phyloP scores from a whole-genome alignment of 352 stramenopile genomes.

The Phytophthora chlamydospora region DNA sequence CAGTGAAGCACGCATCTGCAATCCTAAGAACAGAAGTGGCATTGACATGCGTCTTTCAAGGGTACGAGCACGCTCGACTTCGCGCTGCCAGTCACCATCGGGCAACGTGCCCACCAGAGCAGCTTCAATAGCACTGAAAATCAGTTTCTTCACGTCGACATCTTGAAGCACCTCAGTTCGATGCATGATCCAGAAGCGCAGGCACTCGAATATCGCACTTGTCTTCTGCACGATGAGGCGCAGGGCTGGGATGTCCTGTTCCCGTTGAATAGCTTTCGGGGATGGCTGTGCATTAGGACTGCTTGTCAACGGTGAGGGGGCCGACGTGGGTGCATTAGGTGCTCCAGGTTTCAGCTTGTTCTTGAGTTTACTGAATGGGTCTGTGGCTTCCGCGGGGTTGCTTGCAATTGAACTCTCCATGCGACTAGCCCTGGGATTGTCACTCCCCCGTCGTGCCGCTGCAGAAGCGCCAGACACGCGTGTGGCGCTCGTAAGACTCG shows the following conservation, averaged over 20 bases:
- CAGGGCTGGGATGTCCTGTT: constrained; percentile 74
- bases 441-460: constrained; percentile 46
- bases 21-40: constrained; percentile 81
- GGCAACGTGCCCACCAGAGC: constrained; percentile 83
- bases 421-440: constrained; percentile 51
- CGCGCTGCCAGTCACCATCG: constrained; percentile 78
- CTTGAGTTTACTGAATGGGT: constrained; percentile 77
- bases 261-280: constrained; percentile 17
- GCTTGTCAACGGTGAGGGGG: constrained; percentile 46
- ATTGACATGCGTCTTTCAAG: constrained; percentile 77
- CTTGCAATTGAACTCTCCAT: constrained; percentile 36
- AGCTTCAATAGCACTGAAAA: constrained; percentile 87
- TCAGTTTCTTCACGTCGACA: constrained; percentile 78
- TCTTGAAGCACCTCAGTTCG: constrained; percentile 78
- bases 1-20: constrained; percentile 86
- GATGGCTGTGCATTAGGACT: constrained; percentile 25
- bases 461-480: constrained; percentile 12
- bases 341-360: constrained; percentile 57
- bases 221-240: constrained; percentile 86
- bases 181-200: constrained; percentile 88
- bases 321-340: constrained; percentile 35
- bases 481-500: constrained; percentile 32
- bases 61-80: constrained; percentile 76
- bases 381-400: constrained; percentile 43
- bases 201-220: constrained; percentile 83